Base-by-base conservation (phyloP, 2,329 filamentous ascomycete species). In the Scedosporium boydii region DNA sequence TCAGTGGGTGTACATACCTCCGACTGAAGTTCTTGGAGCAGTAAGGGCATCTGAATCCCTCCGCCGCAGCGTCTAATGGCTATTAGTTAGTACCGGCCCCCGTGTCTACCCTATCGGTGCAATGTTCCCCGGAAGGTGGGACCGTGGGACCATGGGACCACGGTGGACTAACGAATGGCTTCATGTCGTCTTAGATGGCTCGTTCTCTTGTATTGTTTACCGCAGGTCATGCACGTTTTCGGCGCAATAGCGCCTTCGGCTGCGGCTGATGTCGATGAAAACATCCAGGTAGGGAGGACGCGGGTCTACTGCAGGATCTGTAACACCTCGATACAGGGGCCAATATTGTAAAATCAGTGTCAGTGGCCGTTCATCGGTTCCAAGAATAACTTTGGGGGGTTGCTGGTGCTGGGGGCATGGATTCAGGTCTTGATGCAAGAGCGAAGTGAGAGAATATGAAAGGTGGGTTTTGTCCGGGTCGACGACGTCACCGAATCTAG, bases 181-280 rank as follows among this genome's bases (percentile, higher is more conserved):
- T 59, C 61, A 46, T 62, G 61, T 7, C 60, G 51, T 26, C 60
- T 55, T 3, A 62, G 53, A 34, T 62, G 60, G 60, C 51, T 62
- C 16, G 18, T 58, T 26, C 60, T 57, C 53, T 62, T 57, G 34
- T 62, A 62, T 55, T 62, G 29, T 53, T 46, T 57, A 5, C 60
- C 60, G 29, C 60, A 62, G 10, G 53, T 55, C 10, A 18, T 27
- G 38, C 60, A 62, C 38, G n/a, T 18, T 38, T 51, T 51, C 5
- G 18, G 42, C 16, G 44, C 6, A 3, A 41, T 46, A 14, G 41
- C 26, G 16, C 18, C 26, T 29, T 44, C 29, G 29, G 6, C 23
- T 12, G n/a, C 26, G 3, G 16, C 12, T 21, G 23, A 41, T 29
- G 42, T 29, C 48, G 26, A 6, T 26, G 12, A 16, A 14, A 9